phyloP scores from a whole-genome alignment of 1,284 basidiomycete genomes.

The Phaffia rhodozyma region DNA sequence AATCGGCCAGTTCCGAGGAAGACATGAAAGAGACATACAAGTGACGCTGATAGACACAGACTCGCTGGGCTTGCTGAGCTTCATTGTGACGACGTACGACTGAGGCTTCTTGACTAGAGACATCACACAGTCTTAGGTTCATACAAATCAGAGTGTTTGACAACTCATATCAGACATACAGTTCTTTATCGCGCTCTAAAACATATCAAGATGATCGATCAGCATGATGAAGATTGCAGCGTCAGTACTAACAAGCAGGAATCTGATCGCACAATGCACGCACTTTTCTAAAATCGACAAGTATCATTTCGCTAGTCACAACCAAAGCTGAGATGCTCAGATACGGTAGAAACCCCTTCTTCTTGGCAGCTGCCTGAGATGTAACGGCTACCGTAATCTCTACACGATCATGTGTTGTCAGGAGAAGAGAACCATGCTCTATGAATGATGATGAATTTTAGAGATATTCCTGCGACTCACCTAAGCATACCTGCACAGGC shows the following conservation, averaged over 20 bases:
- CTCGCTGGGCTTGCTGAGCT: constrained; percentile 7
- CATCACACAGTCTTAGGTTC: not conserved
- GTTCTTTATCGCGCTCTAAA: not conserved
- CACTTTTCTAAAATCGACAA: constrained; percentile 7
- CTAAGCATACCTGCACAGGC: constrained; percentile 4
- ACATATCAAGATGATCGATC: not conserved
- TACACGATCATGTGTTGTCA: too few species aligned
- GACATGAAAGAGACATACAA: not conserved
- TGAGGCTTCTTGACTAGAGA: constrained; percentile 13
- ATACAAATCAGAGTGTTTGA: not conserved
- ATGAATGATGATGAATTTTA: too few species aligned
- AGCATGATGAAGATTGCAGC: constrained; percentile 7
- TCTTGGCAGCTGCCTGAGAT: not conserved
- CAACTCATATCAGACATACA: not conserved
- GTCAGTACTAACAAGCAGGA: not conserved
- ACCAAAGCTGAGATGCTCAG: not conserved
- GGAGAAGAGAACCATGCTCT: too few species aligned
- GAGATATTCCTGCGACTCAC: not conserved
- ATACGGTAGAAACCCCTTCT: not conserved
- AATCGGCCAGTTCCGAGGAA: not conserved
- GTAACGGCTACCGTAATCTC: not conserved
- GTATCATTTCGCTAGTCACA: constrained; percentile 1
- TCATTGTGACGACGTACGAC: constrained; percentile 5
- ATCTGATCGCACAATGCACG: too few species aligned
- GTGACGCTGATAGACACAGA: not conserved